Percentiles rank a stretch among this genome's conserved stretches.
Conservation (phyloP, 148 eudicot genomes). For the Camellia granthamiana region DNA sequence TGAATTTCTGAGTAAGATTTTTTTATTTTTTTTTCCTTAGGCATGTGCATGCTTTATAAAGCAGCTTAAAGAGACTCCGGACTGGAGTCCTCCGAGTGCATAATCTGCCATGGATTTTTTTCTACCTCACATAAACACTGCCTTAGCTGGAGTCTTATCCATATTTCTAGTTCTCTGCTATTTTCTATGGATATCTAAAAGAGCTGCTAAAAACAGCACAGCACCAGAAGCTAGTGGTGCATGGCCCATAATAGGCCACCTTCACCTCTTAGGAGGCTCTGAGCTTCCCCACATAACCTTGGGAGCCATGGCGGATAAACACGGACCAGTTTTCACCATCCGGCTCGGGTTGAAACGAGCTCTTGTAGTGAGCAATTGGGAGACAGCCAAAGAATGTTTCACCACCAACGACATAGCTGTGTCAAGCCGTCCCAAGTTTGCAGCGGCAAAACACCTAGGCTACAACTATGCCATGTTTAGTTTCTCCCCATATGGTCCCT, state of each 20-base stretch:
- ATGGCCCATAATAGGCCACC: slow-evolving; percentile 26
- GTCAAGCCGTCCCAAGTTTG: not conserved
- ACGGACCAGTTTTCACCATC: slow-evolving; percentile 17
- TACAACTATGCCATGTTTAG: slow-evolving; percentile 4
- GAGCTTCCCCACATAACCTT: slow-evolving; percentile 13
- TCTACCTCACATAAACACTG: not conserved
- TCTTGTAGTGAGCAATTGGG: slow-evolving; percentile 13
- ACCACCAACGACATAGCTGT: not conserved
- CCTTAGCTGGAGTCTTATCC: not conserved
- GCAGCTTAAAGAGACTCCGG: not conserved
- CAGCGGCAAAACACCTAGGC: not conserved
- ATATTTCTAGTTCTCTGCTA: not conserved
- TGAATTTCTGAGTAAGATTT: too few species aligned
- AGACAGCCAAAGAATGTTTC: slow-evolving; percentile 7
- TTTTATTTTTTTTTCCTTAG: too few species aligned
- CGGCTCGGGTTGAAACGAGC: not conserved
- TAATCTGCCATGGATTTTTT: not conserved
- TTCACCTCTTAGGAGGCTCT: slow-evolving; percentile 8
- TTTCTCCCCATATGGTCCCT: not conserved
- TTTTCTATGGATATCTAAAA: not conserved
- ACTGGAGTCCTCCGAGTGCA: not conserved
- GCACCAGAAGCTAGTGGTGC: not conserved
- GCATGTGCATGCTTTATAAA: too few species aligned
- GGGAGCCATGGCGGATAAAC: slow-evolving; percentile 16
- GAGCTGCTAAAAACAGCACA: not conserved